These are phyloP conservation scores for Thielaviopsis euricoi DNA, from an alignment of 2,329 filamentous ascomycete species.

Conservation along the genomic window DNA sequence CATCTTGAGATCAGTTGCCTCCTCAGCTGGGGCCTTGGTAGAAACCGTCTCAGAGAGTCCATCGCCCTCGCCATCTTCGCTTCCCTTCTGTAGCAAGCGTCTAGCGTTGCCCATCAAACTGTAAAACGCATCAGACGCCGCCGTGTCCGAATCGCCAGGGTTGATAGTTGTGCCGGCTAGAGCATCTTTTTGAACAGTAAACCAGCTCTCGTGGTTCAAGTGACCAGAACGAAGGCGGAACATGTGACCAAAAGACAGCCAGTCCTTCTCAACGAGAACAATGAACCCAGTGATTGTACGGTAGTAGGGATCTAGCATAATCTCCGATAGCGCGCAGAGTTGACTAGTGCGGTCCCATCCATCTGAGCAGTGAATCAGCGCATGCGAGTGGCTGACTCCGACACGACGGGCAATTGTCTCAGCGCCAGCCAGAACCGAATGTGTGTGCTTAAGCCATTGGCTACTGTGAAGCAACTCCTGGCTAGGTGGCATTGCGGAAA, in stretches of 20 bases:
- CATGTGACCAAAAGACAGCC: conserved; percentile 95
- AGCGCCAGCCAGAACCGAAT: conserved; percentile 67
- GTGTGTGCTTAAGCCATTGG: conserved; percentile 82
- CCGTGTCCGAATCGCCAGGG: conserved; percentile 40
- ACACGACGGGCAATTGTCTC: conserved; percentile 73
- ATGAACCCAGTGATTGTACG: conserved; percentile 90
- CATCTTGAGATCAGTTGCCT: conserved; percentile 71
- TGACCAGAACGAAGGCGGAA: conserved; percentile 85
- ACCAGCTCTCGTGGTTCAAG: conserved; percentile 86
- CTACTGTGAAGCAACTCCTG: conserved; percentile 67
- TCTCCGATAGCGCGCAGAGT: conserved; percentile 75
- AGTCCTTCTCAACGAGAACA: conserved; percentile 89
- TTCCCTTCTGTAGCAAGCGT: conserved; percentile 56
- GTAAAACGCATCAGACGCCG: conserved; percentile 59
- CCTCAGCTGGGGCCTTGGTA: conserved; percentile 30
- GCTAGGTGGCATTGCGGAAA: conserved; percentile 68
- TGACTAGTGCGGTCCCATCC: conserved; percentile 97
- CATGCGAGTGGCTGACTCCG: conserved; percentile 83
- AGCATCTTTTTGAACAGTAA: conserved; percentile 67
- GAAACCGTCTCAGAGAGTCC: conserved; percentile 25
- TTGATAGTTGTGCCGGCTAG: conserved; percentile 47
- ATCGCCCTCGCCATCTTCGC: conserved; percentile 46
- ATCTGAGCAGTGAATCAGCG: conserved; percentile 93
- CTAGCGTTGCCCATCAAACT: conserved; percentile 72
- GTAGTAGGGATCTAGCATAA: conserved; percentile 92